Conservation (phyloP, 306 rosid species). For the Casuarina glauca region DNA sequence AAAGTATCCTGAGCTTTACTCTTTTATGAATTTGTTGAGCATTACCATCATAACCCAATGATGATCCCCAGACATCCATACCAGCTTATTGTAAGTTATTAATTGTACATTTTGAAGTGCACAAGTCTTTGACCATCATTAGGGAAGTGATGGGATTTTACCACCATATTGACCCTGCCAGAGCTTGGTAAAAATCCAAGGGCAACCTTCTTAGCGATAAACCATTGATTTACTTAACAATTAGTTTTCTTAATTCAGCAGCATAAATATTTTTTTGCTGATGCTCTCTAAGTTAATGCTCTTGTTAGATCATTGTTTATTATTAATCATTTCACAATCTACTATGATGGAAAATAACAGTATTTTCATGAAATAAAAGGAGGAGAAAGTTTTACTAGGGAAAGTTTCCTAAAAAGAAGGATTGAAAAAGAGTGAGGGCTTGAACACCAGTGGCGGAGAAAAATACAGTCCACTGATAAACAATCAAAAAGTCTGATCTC, state of each 20-base stretch:
- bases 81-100: too few species aligned
- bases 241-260: too few species aligned
- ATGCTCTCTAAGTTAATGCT: not conserved
- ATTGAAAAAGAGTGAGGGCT: not conserved
- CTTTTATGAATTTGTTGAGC: too few species aligned
- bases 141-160: not conserved
- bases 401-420: not conserved
- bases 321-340: not conserved
- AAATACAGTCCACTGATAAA: not conserved
- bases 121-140: too few species aligned
- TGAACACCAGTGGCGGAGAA: not conserved
- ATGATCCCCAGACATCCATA: too few species aligned
- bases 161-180: slow-evolving; percentile 1
- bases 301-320: not conserved
- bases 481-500: not conserved
- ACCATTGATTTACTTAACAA: too few species aligned
- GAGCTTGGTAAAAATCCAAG: not conserved
- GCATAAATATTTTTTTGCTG: too few species aligned
- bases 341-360: not conserved
- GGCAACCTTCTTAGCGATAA: not conserved
- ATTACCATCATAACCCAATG: too few species aligned
- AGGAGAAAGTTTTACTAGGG: not conserved
- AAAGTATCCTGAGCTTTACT: too few species aligned
- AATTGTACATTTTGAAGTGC: too few species aligned
- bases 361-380: not conserved